Evolutionary conservation across 805 yeast genomes (phyloP), one percentile per base, ranked within the genome.

Genomic region (Huiozyma naganishii): DNA sequence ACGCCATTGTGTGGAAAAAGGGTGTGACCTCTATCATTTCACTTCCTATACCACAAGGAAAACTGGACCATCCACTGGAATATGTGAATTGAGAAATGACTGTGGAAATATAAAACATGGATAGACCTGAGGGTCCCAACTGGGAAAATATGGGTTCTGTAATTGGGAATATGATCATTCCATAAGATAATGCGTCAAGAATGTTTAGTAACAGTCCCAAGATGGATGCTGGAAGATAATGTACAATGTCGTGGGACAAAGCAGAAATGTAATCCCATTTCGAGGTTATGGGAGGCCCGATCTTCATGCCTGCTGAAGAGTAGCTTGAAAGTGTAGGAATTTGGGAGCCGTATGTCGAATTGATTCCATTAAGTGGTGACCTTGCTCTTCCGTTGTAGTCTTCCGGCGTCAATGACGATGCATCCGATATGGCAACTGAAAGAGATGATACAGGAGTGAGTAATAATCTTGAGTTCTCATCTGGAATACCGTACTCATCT

Each of bases 21-120:
- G 98, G 98, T 1, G 96, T 95, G n/a, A 92, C 87, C 62, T 92
- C 98, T 51, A 92, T 92, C 98, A 92, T 92, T 65, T 92, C 97
- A 4, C 95, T 84, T 1, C 98, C 98, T 37, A 90, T 79, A n/a
- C 95, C 95, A 2, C 88, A 74, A 48, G 77, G 78, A 67, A 92
- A 90, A 7, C 85, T 83, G 11, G 95, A 85, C 1, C 94, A 94
- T 11, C 98, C 98, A 27, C 85, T 63, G 0, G 97, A 88, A 58
- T 77, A 89, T 6, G 87, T 84, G 49, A 88, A 65, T 61, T 92
- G 98, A 0, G 95, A 83, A 0, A 90, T 74, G n/a, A 92, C 74
- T 30, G 95, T 84, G 5, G 95, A 84, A 36, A 90, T 76, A 63
- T 92, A 92, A 62, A 92, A 92, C 92, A 92, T 84, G 1, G 97